Evolutionary conservation across 441 rosid genomes (phyloP), one percentile per base, ranked within the genome.

Genomic region (Kokia cookei): DNA sequence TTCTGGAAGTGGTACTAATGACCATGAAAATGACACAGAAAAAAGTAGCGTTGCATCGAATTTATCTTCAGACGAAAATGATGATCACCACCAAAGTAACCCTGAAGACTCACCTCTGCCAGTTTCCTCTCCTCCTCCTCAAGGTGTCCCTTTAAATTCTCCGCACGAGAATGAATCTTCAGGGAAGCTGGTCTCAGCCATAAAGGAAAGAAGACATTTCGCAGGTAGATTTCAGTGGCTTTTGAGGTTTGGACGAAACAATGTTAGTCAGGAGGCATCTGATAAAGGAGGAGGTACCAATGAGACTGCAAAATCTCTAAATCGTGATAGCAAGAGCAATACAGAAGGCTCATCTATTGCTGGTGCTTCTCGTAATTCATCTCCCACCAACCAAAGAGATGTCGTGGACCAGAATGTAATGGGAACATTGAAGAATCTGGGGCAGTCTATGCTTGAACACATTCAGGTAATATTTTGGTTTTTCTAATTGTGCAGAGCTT

Each of bases 371-470:
- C 43, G 51, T 74, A 51, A 68, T 61, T 83, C 87, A 70, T 70
- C 80, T 53, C 69, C 78, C 19, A 71, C 82, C 78, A 79, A 68
- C 71, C 86, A 80, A 86, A 93, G 81, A 77, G 96, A 91, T 37
- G 63, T 43, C 10, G 45, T 72, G 17, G 96, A 95, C 70, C 92
- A 87, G 84, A 90, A 90, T 64, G 85, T 87, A 74, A 90, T 85
- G 88, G 91, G 82, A 57, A 81, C 91, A 6, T 68, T 90, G 77
- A 91, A 84, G 83, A 89, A 86, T 77, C 91, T 93, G 47, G 98
- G 98, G 32, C 89, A 89, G 63, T 88, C 98, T 48, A 95, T 95
- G 99, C 86, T 91, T 17, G 98, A 90, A 82, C 97, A 93, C 74
- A 91, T 95, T 85, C 98, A 93, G 99, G 99, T 95, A 83, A 78